phyloP scores from a whole-genome alignment of 139 green algal species.

The Tetradesmus lagerheimii region DNA sequence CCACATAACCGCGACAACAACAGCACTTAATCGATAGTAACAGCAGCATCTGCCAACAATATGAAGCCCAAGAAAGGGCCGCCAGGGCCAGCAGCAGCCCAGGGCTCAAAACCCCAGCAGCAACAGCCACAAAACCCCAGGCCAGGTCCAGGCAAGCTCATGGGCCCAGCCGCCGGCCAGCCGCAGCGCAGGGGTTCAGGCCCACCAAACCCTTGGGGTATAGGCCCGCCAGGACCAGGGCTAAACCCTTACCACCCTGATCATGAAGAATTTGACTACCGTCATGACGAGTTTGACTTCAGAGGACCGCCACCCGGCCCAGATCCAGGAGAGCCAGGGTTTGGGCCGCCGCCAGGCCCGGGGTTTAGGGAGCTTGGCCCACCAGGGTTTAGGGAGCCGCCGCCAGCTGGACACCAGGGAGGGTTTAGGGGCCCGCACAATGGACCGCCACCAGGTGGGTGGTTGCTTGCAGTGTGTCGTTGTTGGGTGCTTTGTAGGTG shows the following conservation, averaged over 20 bases:
- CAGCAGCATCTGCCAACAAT: neutral
- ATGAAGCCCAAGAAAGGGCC: conserved; percentile 9
- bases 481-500: too few species aligned
- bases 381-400: conserved; percentile 21
- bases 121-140: neutral
- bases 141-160: neutral
- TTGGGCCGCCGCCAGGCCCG: neutral
- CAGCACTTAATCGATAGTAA: neutral
- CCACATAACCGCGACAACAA: neutral
- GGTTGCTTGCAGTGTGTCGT: neutral
- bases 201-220: neutral
- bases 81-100: neutral
- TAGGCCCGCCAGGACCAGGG: neutral
- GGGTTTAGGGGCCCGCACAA: neutral
- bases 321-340: conserved; percentile 1
- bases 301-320: neutral
- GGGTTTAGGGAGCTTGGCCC: conserved; percentile 1
- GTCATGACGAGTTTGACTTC: neutral
- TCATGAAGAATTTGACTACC: neutral
- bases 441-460: neutral
- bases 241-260: neutral
- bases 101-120: neutral
- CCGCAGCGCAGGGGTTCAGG: too few species aligned
- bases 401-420: neutral
- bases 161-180: conserved; percentile 7